Base-by-base conservation (phyloP, 2,329 filamentous ascomycete genomes). In the Sphaceloma murrayae region DNA sequence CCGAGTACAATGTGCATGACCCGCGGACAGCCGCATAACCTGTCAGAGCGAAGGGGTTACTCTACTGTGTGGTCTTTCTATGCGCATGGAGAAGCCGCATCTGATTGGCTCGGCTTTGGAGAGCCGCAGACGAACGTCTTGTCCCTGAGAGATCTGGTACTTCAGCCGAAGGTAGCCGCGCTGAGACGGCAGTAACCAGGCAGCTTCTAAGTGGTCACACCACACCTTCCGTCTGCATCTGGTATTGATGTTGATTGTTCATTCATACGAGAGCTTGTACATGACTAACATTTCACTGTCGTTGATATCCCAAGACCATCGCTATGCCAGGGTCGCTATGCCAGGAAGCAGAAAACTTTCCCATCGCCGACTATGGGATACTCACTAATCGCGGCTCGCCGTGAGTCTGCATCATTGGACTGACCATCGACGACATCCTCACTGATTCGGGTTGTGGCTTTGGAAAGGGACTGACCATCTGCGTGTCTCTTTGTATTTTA, bases 401-500 rank as follows among this genome's bases (percentile, higher is more conserved):
- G 17, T 40, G 36, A 7, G 24, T 18, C 9, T 22, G 14, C 36
- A 40, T 40, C 24, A 40, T 30, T 9, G 36, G 9, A n/a, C n/a
- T 30, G 24, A 18, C 11, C 24, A 29, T 16, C 10, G 16, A 14
- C 6, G 36, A 22, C 24, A 30, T 18, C 7, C 36, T 10, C 6
- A 40, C 4, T 7, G 24, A 7, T 14, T 40, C 36, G 9, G 24
- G 7, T 17, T 17, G 24, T 11, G 24, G 24, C 24, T 19, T 27
- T 16, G 22, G n/a, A 6, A 16, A 26, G 5, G 31, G 10, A 24
- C 18, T 22, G n/a, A 22, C 19, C 11, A 45, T 21, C 10, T 45
- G 42, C 7, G 36, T 43, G 49, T 69, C 67, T 14, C 51, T 47
- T 3, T 65, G 59, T 43, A 75, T 59, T 55, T 63, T 74, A 50